Evolutionary conservation across 805 yeast species (phyloP), one percentile per base, ranked within the genome.

Genomic region (Wickerhamiella kazuoi): DNA sequence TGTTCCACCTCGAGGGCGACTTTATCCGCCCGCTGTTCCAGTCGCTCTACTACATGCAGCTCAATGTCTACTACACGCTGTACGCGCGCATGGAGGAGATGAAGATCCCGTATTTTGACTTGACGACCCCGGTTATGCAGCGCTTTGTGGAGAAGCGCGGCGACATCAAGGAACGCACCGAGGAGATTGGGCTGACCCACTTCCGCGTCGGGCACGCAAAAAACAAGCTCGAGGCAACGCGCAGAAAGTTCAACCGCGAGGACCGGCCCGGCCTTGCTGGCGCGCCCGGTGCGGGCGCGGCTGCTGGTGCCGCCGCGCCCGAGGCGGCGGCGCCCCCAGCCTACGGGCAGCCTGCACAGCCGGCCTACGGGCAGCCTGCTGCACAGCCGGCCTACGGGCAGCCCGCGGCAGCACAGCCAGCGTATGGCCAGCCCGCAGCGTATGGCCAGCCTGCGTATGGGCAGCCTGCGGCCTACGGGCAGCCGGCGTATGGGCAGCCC

Each of bases 81-180:
- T 86, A 81, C 65, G 78, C 71, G 54, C 72, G 80, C 51, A 81
- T 87, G 82, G 94, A 87, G 62, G 94, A 82, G 55, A 76, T 87
- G 80, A 84, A 90, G 63, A 90, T 90, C 48, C 95, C 96, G 14
- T 90, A 90, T 62, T 90, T 90, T 60, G 93, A 90, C 56, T 66
- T 90, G 54, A 66, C 72, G 37, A 68, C 80, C 34, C 97, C 84
- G 56, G 80, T 90, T 46, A 67, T 79, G 40, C 87, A 80, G 56
- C 78, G 86, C 3, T 90, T 77, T 61, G 60, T 57, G 24, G 67
- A 65, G 46, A 90, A 90, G 64, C 76, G 93, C 57, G 98, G 97
- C 31, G 76, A 83, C 49, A 72, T 87, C 36, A 93, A 84, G 54
- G 95, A 86, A 53, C 76, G 74, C 53, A 68, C 95, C 1, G 97